Base-by-base conservation (phyloP, 202 grass and related monocot species). In the Panicum virgatum region DNA sequence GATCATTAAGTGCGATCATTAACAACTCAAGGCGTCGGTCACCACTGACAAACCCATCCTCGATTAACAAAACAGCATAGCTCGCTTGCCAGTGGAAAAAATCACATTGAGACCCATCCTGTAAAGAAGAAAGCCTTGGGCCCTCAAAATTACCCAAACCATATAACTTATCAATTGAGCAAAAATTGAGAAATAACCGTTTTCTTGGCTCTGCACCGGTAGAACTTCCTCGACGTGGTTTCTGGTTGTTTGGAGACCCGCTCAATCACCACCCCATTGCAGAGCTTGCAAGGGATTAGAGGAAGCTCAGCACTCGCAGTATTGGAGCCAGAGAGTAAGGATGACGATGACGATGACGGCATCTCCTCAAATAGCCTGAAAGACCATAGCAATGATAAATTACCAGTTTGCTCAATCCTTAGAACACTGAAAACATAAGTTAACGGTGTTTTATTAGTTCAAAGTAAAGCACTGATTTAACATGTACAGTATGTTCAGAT, bases 401-500 rank as follows among this genome's bases (percentile, higher is more conserved):
- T 30, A 30, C 29, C 29, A 30, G 29, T 30, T 30, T 30, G 29
- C 29, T 30, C 29, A 30, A 30, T 30, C 29, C 29, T 30, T 30
- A 30, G 29, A 30, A 30, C 29, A 30, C 29, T 30, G 29, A 30
- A 30, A 30, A 30, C 29, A 30, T 30, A 30, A 30, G 29, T 30
- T 30, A 30, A 30, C 29, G 29, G 29, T 30, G 29, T 30, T 30
- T 30, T 30, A 30, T 30, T 30, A 30, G 29, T 30, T 30, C 29
- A 30, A 30, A 30, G 29, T 30, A 30, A 30, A 30, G 29, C 29
- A 30, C 29, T 30, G 29, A 30, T 30, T 30, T 30, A 30, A 30
- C 29, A 30, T 30, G 29, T 30, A 30, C 29, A 30, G 29, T 30
- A 30, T 30, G 29, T 30, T 30, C 88, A 95, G 92, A 93, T 38